Percentiles rank a stretch among this genome's conserved stretches.
Evolutionary conservation across 352 stramenopile genomes (phyloP).

Genomic region (Phytopythium ostracodes): DNA sequence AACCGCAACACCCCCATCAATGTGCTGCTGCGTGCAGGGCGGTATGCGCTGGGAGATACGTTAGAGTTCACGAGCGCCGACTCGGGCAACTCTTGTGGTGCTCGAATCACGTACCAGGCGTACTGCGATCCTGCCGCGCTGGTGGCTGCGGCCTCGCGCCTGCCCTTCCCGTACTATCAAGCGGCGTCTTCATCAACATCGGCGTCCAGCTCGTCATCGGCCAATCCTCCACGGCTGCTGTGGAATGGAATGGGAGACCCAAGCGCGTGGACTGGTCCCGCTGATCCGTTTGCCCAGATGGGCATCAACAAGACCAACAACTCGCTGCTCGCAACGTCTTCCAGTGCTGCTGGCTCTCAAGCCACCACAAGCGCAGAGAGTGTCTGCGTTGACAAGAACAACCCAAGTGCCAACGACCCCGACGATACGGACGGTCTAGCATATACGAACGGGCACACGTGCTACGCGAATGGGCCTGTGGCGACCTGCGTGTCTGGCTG

Average conservation of each 20-base stretch:
- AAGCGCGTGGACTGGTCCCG: conserved; percentile 36
- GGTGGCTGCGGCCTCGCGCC: conserved; percentile 22
- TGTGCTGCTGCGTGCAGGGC: conserved; percentile 50
- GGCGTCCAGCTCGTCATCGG: conserved; percentile 9
- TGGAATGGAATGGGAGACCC: conserved; percentile 67
- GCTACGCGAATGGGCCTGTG: conserved; percentile 38
- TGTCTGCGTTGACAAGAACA: conserved; percentile 62
- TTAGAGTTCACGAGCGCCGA: conserved; percentile 50
- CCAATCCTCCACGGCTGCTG: conserved; percentile 33
- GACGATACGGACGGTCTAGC: conserved; percentile 1
- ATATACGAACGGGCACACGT: conserved; percentile 42
- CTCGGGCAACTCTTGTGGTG: conserved; percentile 21
- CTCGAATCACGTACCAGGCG: conserved; percentile 59
- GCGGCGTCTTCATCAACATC: neutral
- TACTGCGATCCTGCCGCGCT: conserved; percentile 50
- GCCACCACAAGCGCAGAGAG: conserved; percentile 26
- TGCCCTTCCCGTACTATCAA: conserved; percentile 43
- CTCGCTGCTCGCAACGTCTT: conserved; percentile 24
- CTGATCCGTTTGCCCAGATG: conserved; percentile 61
- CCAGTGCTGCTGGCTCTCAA: conserved; percentile 5
- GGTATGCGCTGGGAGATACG: conserved; percentile 47
- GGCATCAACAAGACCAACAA: conserved; percentile 41
- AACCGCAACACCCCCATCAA: conserved; percentile 38
- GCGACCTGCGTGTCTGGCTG: conserved; percentile 58
- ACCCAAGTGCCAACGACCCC: conserved; percentile 3